Percentiles rank a stretch among this genome's conserved stretches.
Conservation (phyloP, 345 rosid genomes). For the Leavenworthia alabamica region DNA sequence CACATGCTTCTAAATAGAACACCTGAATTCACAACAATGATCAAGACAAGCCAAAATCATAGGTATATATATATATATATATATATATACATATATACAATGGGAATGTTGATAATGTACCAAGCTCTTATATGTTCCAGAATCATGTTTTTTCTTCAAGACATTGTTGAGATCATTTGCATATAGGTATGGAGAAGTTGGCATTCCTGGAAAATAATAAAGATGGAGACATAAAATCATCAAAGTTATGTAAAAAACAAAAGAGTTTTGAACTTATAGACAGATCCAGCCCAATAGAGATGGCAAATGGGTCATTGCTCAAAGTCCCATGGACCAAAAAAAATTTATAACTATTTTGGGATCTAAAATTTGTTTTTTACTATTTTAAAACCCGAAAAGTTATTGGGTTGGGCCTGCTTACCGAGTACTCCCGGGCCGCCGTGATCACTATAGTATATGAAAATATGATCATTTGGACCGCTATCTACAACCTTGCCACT, state of each 20-base stretch:
- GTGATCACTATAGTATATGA: slow-evolving; percentile 76
- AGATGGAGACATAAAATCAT: background rate
- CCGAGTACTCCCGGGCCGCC: slow-evolving; percentile 96
- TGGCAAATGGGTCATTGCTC: too few species aligned
- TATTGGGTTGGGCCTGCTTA: too few species aligned
- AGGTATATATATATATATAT: too few species aligned
- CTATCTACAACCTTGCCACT: slow-evolving; percentile 88
- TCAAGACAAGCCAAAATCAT: background rate
- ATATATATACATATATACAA: too few species aligned
- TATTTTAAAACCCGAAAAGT: too few species aligned
- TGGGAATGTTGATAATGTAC: slow-evolving; percentile 33
- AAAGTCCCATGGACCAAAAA: too few species aligned
- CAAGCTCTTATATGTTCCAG: slow-evolving; percentile 74
- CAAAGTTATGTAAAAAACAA: background rate
- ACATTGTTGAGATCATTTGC: slow-evolving; percentile 67
- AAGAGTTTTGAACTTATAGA: slow-evolving; percentile 32
- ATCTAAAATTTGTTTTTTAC: too few species aligned
- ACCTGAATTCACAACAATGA: slow-evolving; percentile 40
- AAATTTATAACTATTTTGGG: too few species aligned
- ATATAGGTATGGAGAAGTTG: slow-evolving; percentile 70
- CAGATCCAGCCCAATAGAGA: too few species aligned
- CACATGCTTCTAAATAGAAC: slow-evolving; percentile 98
- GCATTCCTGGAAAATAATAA: slow-evolving; percentile 63
- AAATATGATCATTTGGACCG: slow-evolving; percentile 86
- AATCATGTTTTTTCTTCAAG: slow-evolving; percentile 79